Evolutionary conservation across 208 protist species (phyloP), one percentile per base, ranked within the genome.

Genomic region (Trypanosoma conorhini): DNA sequence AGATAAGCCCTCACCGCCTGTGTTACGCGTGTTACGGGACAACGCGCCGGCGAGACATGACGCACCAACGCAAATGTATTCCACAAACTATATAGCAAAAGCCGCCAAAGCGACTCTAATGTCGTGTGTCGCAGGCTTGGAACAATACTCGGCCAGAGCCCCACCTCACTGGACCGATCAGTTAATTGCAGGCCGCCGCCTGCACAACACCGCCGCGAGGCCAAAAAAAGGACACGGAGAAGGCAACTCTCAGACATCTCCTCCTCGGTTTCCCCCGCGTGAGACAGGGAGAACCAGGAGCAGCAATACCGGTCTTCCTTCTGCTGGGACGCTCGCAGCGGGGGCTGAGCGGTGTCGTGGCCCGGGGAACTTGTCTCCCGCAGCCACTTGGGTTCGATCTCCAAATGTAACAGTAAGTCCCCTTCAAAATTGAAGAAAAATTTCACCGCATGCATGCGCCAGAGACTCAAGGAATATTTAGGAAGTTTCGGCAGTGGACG

Each of bases 81-180:
- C 64, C 75, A 77, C 44, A 88, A 68, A 64, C 83, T 85, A 63
- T 83, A 88, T 19, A 88, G 61, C 26, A 88, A 64, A 28, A 88
- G 70, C 1, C 70, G 71, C 83, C 83, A 88, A 26, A 88, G 73
- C 24, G 68, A 79, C 33, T 76, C 57, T 5, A 88, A 73, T 30
- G 83, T 75, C 48, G 78, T 66, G 69, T 88, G 83, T 19, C 80
- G 83, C 40, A 82, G 56, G 42, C 82, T 80, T 31, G 74, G 80
- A 52, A 88, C 64, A 28, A 81, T 52, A 48, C 62, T 72, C 35
- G 75, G 60, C 61, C 19, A 40, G 15, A 22, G 0, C 38, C 8
- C 50, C 12, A 19, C 19, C 15, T 10, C 28, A 61, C 35, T 31
- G 35, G 52, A 50, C 5, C 48, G 17, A 62, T 38, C 12, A 61